Conservation (phyloP, 169 alveolate genomes). For the Babesia bovis region DNA sequence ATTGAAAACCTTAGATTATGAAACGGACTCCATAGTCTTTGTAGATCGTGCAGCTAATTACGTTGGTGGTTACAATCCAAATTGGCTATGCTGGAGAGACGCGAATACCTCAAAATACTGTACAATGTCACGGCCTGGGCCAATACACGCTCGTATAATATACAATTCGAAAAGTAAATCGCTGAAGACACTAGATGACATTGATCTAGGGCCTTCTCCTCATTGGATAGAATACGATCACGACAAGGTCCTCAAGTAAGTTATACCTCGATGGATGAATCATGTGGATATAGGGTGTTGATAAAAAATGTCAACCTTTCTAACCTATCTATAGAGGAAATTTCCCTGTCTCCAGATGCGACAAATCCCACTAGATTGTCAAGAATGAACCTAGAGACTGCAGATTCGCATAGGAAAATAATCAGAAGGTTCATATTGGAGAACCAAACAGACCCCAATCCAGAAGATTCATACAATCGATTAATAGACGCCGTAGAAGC, state of each 20-base stretch:
- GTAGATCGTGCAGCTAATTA: conserved; percentile 49
- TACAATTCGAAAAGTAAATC: neutral
- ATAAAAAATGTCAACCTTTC: conserved; percentile 9
- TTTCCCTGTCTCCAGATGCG: neutral
- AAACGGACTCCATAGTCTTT: conserved; percentile 50
- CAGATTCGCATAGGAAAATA: conserved; percentile 35
- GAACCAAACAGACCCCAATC: conserved; percentile 23
- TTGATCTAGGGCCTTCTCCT: neutral
- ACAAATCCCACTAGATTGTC: neutral
- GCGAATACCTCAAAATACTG: conserved; percentile 14
- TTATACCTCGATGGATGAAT: neutral
- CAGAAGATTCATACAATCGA: conserved; percentile 27
- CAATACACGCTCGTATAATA: conserved; percentile 17
- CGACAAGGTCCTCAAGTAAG: conserved; percentile 33
- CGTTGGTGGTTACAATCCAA: conserved; percentile 69
- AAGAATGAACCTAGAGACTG: neutral
- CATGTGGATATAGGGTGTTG: conserved; percentile 1
- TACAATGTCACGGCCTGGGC: neutral
- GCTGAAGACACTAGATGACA: conserved; percentile 20
- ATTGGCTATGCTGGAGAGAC: conserved; percentile 65
- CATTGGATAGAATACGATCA: neutral
- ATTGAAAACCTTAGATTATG: conserved; percentile 11
- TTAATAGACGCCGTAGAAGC: conserved; percentile 22
- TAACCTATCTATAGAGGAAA: neutral
- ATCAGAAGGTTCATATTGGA: conserved; percentile 18